Conservation (phyloP, 2,329 filamentous ascomycete genomes). For the Sclerotinia nivalis region DNA sequence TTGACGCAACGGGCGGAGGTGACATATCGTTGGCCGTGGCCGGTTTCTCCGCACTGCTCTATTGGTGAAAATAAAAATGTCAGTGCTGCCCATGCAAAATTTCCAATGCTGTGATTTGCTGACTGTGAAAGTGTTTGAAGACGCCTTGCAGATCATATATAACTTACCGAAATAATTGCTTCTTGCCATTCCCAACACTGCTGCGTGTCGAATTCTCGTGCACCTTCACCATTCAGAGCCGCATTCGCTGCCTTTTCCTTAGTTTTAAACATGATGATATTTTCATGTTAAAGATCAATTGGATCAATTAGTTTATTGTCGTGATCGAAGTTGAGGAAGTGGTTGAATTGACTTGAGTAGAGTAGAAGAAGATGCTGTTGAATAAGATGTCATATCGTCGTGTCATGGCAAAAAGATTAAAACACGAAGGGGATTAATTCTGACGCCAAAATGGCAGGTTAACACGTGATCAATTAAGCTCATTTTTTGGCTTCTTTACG, state of each 20-base stretch:
- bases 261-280: slow-evolving; percentile 2
- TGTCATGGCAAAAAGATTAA: slow-evolving; percentile 1
- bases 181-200: slow-evolving; percentile 25
- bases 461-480: background rate
- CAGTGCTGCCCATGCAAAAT: slow-evolving; percentile 22
- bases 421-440: background rate
- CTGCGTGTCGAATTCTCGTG: slow-evolving; percentile 31
- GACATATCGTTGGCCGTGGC: background rate
- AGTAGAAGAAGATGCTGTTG: background rate
- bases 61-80: slow-evolving; percentile 13
- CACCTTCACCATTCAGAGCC: slow-evolving; percentile 24
- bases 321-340: background rate
- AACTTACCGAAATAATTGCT: slow-evolving; percentile 30
- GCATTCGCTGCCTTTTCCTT: slow-evolving; percentile 23
- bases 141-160: background rate
- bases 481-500: background rate
- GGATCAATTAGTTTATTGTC: background rate
- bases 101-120: slow-evolving; percentile 9
- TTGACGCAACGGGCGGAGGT: slow-evolving; percentile 6
- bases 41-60: background rate
- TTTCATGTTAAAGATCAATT: background rate
- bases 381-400: background rate
- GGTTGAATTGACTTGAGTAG: background rate
- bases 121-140: background rate
- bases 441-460: background rate